Evolutionary conservation across 1,284 basidiomycete species (phyloP).

Genomic region (Sporisorium sorghi): DNA sequence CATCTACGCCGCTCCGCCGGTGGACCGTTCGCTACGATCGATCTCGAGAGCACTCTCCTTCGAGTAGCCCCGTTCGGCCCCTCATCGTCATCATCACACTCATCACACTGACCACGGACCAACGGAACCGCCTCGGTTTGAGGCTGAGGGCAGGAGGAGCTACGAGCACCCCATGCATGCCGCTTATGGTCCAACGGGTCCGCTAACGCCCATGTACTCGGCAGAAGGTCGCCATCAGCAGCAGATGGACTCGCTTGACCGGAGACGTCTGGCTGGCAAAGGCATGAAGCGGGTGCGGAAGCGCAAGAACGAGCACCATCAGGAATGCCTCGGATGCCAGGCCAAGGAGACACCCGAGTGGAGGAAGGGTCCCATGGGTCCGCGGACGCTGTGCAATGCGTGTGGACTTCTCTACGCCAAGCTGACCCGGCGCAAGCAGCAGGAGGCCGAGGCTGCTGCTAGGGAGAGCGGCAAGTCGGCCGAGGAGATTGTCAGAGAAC

Average conservation of each 20-base stretch:
- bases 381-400: constrained; percentile 63
- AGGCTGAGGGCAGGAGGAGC: background rate
- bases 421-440: constrained; percentile 48
- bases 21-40: constrained; percentile 10
- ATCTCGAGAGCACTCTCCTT: constrained; percentile 32
- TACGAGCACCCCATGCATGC: constrained; percentile 10
- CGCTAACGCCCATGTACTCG: constrained; percentile 9
- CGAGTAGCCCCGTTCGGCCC: constrained; percentile 21
- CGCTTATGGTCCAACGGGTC: background rate
- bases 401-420: constrained; percentile 67
- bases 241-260: constrained; percentile 42
- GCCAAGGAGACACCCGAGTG: constrained; percentile 65
- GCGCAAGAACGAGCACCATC: constrained; percentile 53
- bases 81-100: background rate
- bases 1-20: background rate
- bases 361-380: constrained; percentile 66
- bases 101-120: constrained; percentile 2
- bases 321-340: constrained; percentile 52
- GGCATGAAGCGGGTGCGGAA: constrained; percentile 51
- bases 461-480: constrained; percentile 39
- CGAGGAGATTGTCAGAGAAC: constrained; percentile 39
- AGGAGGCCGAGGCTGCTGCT: constrained; percentile 45
- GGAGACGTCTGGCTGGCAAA: constrained; percentile 42
- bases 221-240: constrained; percentile 32
- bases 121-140: constrained; percentile 4